Conservation (phyloP, 495 filamentous ascomycete species). For the Glutinoglossum americanum region DNA sequence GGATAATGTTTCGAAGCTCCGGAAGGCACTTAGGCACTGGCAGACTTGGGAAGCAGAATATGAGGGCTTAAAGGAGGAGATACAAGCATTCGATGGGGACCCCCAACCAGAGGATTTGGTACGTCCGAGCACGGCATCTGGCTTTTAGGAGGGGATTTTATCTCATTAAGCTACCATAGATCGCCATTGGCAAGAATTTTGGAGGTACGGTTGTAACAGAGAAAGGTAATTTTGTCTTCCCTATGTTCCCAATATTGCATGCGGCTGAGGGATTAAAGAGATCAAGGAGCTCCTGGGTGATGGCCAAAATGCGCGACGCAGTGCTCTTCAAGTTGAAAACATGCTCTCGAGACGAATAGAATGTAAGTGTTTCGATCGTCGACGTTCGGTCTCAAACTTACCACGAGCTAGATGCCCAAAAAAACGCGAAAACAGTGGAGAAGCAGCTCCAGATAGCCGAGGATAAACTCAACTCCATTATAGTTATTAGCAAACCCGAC, state of each 20-base stretch:
- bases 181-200: constrained; percentile 24
- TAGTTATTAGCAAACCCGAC: constrained; percentile 17
- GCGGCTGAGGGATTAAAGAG: constrained; percentile 19
- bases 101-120: constrained; percentile 30
- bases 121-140: constrained; percentile 3
- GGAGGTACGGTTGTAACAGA: constrained; percentile 33
- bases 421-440: constrained; percentile 48
- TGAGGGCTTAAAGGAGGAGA: constrained; percentile 63
- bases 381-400: not conserved
- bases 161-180: constrained; percentile 4
- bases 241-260: not conserved
- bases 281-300: constrained; percentile 42
- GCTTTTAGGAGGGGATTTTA: not conserved
- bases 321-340: constrained; percentile 34
- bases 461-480: constrained; percentile 36
- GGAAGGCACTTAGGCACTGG: constrained; percentile 65
- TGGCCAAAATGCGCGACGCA: constrained; percentile 25
- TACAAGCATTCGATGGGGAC: constrained; percentile 30
- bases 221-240: constrained; percentile 20
- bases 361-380: constrained; percentile 19
- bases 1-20: constrained; percentile 49
- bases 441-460: constrained; percentile 48
- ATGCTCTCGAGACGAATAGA: constrained; percentile 59
- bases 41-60: constrained; percentile 80
- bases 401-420: constrained; percentile 34